Evolutionary conservation across 2,329 filamentous ascomycete species (phyloP).

Genomic region (Grosmannia clavigera): DNA sequence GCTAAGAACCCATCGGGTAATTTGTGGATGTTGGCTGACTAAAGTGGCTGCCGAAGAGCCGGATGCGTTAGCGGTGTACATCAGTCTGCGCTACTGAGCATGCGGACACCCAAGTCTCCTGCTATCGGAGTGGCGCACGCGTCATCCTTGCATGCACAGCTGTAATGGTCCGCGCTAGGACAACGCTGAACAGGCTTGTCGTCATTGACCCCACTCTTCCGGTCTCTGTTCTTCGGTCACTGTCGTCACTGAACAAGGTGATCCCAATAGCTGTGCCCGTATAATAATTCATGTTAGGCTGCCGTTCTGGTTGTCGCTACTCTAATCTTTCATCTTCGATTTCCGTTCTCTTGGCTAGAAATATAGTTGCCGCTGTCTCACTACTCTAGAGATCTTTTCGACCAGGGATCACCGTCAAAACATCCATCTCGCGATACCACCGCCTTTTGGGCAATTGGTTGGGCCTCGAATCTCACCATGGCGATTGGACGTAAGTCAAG

Average conservation of each 20-base stretch:
- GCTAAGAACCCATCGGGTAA: neutral
- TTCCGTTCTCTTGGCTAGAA: no score
- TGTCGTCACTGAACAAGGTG: neutral
- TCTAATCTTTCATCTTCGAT: neutral
- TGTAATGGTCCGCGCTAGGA: neutral
- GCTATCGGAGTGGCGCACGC: neutral
- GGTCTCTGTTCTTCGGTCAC: neutral
- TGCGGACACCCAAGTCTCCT: neutral
- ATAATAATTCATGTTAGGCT: neutral
- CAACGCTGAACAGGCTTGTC: neutral
- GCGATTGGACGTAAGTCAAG: neutral
- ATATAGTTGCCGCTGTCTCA: neutral
- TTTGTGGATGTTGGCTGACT: neutral
- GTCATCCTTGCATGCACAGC: neutral
- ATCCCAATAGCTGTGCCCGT: neutral
- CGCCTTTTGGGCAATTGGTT: neutral
- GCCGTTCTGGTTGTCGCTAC: neutral
- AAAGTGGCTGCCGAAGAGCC: neutral
- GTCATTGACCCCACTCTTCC: neutral
- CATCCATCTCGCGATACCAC: neutral
- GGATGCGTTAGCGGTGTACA: neutral
- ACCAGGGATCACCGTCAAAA: neutral
- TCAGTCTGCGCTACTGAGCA: neutral
- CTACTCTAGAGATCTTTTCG: neutral
- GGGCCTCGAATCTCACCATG: neutral